Conservation (phyloP, 2,329 filamentous ascomycete species). For the Mariannaea elegans region DNA sequence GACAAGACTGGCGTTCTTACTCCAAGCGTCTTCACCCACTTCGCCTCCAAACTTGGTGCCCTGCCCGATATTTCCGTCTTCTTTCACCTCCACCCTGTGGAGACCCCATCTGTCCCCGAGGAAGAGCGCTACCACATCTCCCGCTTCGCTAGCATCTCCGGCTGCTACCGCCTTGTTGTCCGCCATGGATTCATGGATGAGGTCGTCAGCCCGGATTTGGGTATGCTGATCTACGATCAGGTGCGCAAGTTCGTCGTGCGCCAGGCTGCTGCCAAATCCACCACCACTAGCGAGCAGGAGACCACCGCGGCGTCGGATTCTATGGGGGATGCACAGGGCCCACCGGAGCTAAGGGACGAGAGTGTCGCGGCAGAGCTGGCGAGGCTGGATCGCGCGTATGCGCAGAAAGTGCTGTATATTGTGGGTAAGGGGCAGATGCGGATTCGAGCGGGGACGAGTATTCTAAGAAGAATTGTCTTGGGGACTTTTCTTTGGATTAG, state of each 20-base stretch:
- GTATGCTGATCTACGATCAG: background rate
- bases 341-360: slow-evolving; percentile 58
- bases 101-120: slow-evolving; percentile 61
- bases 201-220: slow-evolving; percentile 66
- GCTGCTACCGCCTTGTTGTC: slow-evolving; percentile 72
- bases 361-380: slow-evolving; percentile 23
- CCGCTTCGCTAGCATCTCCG: slow-evolving; percentile 54
- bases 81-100: slow-evolving; percentile 72
- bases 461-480: slow-evolving; percentile 54
- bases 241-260: slow-evolving; percentile 6
- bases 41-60: slow-evolving; percentile 73
- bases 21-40: slow-evolving; percentile 66
- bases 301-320: background rate
- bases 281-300: background rate
- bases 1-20: slow-evolving; percentile 68
- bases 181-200: slow-evolving; percentile 77
- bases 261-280: slow-evolving; percentile 3
- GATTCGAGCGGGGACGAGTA: slow-evolving; percentile 46
- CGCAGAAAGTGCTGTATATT: slow-evolving; percentile 60
- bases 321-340: background rate
- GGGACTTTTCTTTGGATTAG: slow-evolving; percentile 67
- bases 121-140: slow-evolving; percentile 55
- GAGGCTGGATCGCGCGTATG: slow-evolving; percentile 46
- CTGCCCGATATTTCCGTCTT: slow-evolving; percentile 73
- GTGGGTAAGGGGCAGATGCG: slow-evolving; percentile 68